phyloP scores from a whole-genome alignment of 148 eudicot species.

The Camellia granthamiana region DNA sequence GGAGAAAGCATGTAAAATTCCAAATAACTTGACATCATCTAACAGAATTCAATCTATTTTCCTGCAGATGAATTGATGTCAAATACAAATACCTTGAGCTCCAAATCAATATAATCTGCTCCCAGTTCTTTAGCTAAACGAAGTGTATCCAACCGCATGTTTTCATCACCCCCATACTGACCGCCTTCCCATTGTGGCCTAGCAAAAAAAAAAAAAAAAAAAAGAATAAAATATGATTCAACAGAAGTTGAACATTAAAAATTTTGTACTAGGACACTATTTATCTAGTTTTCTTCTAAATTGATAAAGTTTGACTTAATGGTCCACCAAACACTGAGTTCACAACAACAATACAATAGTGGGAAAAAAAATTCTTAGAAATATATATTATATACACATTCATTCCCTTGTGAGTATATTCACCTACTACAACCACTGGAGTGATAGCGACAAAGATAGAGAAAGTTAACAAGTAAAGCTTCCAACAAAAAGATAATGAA shows the following conservation, averaged over 20 bases:
- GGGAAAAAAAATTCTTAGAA: neutral
- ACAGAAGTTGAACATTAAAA: neutral
- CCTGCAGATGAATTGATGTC: neutral
- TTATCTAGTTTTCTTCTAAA: neutral
- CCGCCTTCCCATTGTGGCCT: conserved; percentile 72
- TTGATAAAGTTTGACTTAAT: neutral
- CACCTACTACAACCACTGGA: neutral
- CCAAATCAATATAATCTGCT: conserved; percentile 67
- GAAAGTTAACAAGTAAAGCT: neutral
- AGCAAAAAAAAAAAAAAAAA: conserved; percentile 1
- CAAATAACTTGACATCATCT: neutral
- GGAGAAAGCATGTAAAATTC: neutral
- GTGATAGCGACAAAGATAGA: neutral
- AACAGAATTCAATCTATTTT: neutral
- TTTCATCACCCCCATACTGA: conserved; percentile 53
- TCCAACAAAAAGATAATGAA: neutral
- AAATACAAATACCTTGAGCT: conserved; percentile 49
- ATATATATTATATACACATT: neutral
- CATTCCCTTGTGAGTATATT: neutral
- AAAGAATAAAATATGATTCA: neutral
- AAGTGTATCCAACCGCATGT: conserved; percentile 37
- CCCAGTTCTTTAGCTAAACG: conserved; percentile 57
- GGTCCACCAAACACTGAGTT: neutral
- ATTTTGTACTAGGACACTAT: neutral
- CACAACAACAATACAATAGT: neutral